A percentile compares a stretch with the other conserved stretches of the same genome.
phyloP scores from a whole-genome alignment of 2,329 filamentous ascomycete species.

The Coniochaeta ligniaria region DNA sequence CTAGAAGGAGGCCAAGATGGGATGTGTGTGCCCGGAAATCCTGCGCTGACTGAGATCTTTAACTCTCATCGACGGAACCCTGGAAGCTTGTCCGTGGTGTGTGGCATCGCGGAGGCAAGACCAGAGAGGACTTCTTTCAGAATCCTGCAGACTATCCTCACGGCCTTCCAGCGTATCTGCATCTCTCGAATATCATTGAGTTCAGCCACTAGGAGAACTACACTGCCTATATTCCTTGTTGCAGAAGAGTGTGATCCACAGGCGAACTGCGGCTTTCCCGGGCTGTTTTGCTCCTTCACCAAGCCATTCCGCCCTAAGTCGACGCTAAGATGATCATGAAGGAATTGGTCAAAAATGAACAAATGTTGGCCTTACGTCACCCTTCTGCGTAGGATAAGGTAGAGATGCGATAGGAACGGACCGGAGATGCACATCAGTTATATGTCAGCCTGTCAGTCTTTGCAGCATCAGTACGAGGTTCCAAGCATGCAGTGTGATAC shows the following conservation, averaged over 20 bases:
- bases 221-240: not conserved
- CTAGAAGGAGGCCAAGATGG: not conserved
- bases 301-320: not conserved
- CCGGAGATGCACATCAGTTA: not conserved
- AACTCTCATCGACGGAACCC: not conserved
- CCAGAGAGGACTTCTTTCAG: not conserved
- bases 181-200: not conserved
- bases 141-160: not conserved
- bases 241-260: not conserved
- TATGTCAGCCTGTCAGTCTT: not conserved
- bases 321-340: not conserved
- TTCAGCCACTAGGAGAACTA: not conserved
- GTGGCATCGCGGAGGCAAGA: not conserved
- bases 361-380: not conserved
- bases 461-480: not conserved
- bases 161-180: not conserved
- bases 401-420: not conserved
- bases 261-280: not conserved
- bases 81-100: not conserved
- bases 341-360: not conserved
- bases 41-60: not conserved
- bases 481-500: not conserved
- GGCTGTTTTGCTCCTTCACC: not conserved
- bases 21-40: not conserved
- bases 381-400: not conserved